Percentiles rank a stretch among this genome's conserved stretches.
These are phyloP conservation scores for Bondarzewia mesenterica DNA, from an alignment of 1,284 basidiomycete species.

Conservation along the genomic window DNA sequence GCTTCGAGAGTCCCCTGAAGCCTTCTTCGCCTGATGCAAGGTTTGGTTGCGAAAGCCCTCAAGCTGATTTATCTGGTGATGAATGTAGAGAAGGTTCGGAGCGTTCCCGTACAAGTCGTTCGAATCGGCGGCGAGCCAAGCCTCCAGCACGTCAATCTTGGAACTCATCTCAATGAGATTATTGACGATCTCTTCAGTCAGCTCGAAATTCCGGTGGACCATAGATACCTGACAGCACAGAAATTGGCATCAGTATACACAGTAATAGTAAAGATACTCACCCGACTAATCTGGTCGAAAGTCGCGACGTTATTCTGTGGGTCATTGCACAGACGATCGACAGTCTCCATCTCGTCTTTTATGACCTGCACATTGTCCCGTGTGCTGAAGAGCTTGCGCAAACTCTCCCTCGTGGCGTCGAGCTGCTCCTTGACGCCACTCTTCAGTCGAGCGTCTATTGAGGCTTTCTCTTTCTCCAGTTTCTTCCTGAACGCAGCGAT, in stretches of 20 bases:
- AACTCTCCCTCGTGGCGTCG: conserved; percentile 83
- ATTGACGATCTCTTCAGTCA: conserved; percentile 92
- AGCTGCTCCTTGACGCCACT: conserved; percentile 92
- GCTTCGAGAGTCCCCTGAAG: conserved; percentile 58
- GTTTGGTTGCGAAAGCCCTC: conserved; percentile 93
- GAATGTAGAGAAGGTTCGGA: conserved; percentile 83
- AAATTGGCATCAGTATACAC: neutral
- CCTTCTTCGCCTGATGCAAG: conserved; percentile 85
- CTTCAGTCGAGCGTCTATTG: conserved; percentile 90
- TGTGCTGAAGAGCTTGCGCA: conserved; percentile 80
- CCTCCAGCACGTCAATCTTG: conserved; percentile 74
- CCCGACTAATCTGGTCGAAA: conserved; percentile 90
- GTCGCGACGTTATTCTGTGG: conserved; percentile 67
- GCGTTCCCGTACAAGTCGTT: conserved; percentile 75
- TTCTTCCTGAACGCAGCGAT: conserved; percentile 88
- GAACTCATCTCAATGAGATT: conserved; percentile 87
- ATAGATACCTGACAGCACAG: conserved; percentile 69
- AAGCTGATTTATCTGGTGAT: conserved; percentile 85
- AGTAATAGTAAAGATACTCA: conserved; percentile 33
- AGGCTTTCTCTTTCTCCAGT: conserved; percentile 92
- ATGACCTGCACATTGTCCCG: conserved; percentile 79
- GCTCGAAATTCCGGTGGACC: conserved; percentile 92
- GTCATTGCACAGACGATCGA: conserved; percentile 76
- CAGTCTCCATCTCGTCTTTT: conserved; percentile 87
- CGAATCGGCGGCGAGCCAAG: conserved; percentile 71